Percentiles rank a stretch among this genome's conserved stretches.
These are phyloP conservation scores for Acacia pycnantha DNA, from an alignment of 331 rosid genomes.

Conservation along the genomic window DNA sequence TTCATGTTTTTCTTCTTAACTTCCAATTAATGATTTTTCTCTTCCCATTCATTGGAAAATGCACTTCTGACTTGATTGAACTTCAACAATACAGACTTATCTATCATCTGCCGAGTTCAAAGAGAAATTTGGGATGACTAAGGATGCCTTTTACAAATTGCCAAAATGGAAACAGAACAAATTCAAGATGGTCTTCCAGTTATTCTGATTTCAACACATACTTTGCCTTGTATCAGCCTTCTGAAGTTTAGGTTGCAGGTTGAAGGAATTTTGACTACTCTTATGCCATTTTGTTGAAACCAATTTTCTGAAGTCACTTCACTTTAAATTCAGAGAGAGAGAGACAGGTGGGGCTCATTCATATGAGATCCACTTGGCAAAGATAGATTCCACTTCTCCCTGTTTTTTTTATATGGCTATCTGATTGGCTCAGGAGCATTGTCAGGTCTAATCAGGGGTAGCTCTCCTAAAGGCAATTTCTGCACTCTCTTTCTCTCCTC, in stretches of 20 bases:
- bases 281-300: neutral
- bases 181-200: slow-evolving; percentile 83
- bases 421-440: neutral
- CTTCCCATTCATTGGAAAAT: slow-evolving; percentile 13
- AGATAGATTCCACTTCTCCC: neutral
- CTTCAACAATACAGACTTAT: slow-evolving; percentile 63
- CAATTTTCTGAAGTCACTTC: neutral
- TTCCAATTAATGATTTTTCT: neutral
- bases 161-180: slow-evolving; percentile 99
- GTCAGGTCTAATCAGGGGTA: neutral
- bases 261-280: slow-evolving; percentile 40
- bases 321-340: neutral
- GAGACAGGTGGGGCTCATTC: neutral
- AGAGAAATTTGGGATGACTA: slow-evolving; percentile 74
- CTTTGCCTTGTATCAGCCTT: slow-evolving; percentile 37
- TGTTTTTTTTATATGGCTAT: neutral
- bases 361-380: neutral
- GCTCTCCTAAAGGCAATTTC: neutral
- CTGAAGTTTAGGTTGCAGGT: slow-evolving; percentile 55
- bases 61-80: slow-evolving; percentile 34
- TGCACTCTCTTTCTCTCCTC: neutral
- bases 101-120: slow-evolving; percentile 83
- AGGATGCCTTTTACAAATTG: slow-evolving; percentile 74
- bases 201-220: slow-evolving; percentile 60
- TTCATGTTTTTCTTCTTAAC: neutral